Base-by-base conservation (phyloP, 2,329 filamentous ascomycete species). In the Calonectria henricotiae region DNA sequence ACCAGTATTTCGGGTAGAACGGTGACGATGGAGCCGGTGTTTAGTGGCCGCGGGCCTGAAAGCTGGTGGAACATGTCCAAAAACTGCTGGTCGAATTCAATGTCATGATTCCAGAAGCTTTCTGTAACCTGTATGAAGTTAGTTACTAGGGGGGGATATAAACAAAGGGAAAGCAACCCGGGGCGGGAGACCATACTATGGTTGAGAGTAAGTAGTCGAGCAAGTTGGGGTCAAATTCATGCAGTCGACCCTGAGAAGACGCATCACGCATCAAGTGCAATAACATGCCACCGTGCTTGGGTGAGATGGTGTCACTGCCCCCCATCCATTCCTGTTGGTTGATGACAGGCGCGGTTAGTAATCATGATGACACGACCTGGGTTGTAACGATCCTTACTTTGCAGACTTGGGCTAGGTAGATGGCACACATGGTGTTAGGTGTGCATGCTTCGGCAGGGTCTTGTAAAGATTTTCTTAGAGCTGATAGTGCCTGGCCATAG, bases 71-170 rank as follows among this genome's bases (percentile, higher is more conserved):
- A 27, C 4, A 61, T 44, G 39, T n/a, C 8, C 23, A 41, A 44
- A 32, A 61, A 61, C 23, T 12, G 32, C 8, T 44, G 23, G 55
- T 61, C 55, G 13, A 61, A 61, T 11, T 61, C 23, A 1, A 61
- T 61, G 5, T 61, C 55, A 61, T 61, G 55, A 8, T 61, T 61
- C 55, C 55, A 61, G 25, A 61, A 61, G 8, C 55, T 61, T 20
- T 61, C 55, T 30, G 55, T 61, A 20, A 61, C 39, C 55, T 61
- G 9, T 17, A 23, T 8, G n/a, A 20, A 15, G 1, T 11, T 4
- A 12, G 2, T 61, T 20, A 20, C 20, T 20, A 20, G 20, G 7
- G 43, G 25, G 2, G 30, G 4, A 25, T 17, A 12, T 3, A 11
- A 23, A 55, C 9, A 23, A 20, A 23, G 2, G 17, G 4, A 23